These are phyloP conservation scores for Colletotrichum noveboracense DNA, from an alignment of 2,329 filamentous ascomycete genomes.

Conservation along the genomic window DNA sequence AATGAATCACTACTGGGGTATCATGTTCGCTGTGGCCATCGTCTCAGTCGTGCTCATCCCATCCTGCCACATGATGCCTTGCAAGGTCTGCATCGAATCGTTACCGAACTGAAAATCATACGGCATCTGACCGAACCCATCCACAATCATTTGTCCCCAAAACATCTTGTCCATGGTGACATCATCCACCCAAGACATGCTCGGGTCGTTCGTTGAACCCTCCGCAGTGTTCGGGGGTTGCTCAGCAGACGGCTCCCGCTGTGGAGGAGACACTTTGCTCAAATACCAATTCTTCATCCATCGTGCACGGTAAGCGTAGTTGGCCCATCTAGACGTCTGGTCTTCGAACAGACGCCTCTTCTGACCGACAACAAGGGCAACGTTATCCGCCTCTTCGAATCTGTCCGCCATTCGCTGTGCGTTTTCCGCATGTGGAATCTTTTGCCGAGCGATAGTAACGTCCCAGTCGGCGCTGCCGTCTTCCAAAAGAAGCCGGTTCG, in stretches of 20 bases:
- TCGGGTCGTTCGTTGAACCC: neutral
- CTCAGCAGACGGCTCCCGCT: neutral
- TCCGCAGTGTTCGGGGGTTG: neutral
- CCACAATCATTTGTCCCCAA: slow-evolving; percentile 7
- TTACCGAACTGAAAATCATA: neutral
- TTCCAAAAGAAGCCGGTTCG: slow-evolving; percentile 38
- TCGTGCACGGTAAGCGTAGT: slow-evolving; percentile 38
- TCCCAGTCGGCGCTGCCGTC: slow-evolving; percentile 42
- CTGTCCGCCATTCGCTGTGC: slow-evolving; percentile 31
- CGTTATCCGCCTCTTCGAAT: slow-evolving; percentile 34
- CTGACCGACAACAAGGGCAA: slow-evolving; percentile 26
- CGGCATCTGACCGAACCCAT: neutral
- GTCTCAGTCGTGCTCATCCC: neutral
- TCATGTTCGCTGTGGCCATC: neutral
- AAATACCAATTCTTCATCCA: slow-evolving; percentile 48
- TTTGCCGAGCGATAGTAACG: slow-evolving; percentile 31
- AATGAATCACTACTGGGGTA: neutral
- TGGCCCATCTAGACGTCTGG: slow-evolving; percentile 32
- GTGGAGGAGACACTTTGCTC: slow-evolving; percentile 11
- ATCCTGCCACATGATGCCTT: neutral
- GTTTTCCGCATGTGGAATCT: slow-evolving; percentile 35
- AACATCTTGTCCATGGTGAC: slow-evolving; percentile 1
- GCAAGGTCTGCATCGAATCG: neutral
- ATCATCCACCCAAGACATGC: neutral
- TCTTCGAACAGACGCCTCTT: slow-evolving; percentile 32